Evolutionary conservation across 208 protist species (phyloP), one percentile per base, ranked within the genome.

Genomic region (Crithidia fasciculata): DNA sequence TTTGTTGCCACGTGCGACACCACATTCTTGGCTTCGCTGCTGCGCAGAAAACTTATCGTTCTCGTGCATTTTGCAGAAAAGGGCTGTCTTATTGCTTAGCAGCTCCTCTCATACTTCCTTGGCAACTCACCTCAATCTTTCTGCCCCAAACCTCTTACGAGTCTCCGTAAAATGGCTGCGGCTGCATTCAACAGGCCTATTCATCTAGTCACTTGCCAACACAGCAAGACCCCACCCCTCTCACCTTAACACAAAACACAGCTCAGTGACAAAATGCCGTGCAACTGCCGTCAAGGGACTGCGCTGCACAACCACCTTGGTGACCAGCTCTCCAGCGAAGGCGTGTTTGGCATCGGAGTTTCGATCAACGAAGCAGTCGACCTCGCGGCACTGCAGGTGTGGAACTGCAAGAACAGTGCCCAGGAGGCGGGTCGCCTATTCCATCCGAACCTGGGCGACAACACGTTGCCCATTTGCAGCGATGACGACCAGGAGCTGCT

Each of bases 401-500:
- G 92, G 90, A 95, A 94, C 80, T 76, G 78, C 60, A 69, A 67
- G 57, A 56, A 91, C 36, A 85, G 74, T 7, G 61, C 73, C 39
- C 56, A 69, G n/a, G 83, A 92, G 45, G 87, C 84, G 0, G 44
- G 62, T 18, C 79, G 89, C 6, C 59, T 96, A 2, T 92, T 96
- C 41, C 82, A 89, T 50, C 80, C 84, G 0, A 75, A 64, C 41
- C 79, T 49, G 19, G 61, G 58, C 5, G 66, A 83, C 49, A 94
- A 96, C 73, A 74, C 81, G 15, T 72, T 87, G 10, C 84, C 92
- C 0, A 69, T 96, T 7, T 88, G 81, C 70, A 96, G 92, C 39
- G 92, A 96, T 69, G 85, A 84, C 56, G 92, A 95, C 72, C 85
- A 88, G 16, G 88, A 96, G 66, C 59, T 95, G 55, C 76, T 96